Evolutionary conservation across 345 rosid genomes (phyloP), one percentile per base, ranked within the genome.

Genomic region (Isatis tinctoria): DNA sequence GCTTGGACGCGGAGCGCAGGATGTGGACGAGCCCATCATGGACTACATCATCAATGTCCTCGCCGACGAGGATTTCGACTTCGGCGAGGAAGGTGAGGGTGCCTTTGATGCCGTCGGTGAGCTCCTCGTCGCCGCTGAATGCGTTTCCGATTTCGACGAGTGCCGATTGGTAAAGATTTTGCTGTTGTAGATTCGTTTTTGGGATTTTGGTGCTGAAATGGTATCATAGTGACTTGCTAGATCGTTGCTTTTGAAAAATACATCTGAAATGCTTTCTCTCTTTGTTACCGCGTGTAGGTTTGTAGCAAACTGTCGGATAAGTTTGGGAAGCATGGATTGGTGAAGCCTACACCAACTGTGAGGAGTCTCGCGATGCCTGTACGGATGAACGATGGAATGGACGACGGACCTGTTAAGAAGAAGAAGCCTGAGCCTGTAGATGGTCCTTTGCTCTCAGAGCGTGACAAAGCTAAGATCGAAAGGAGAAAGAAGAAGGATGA

Each of bases 301-400:
- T 92, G 99, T 78, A 69, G 85, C 76, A 92, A 81, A 72, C 70
- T 95, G 20, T 80, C 85, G 61, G 99, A 92, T 67, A 92, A 78
- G 77, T 92, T 95, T 54, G 99, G 99, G 17, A 95, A 88, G 79
- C 98, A 95, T 84, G 98, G 98, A 3, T 70, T 92, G 76, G 92
- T 88, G 30, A 90, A 88, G 76, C 82, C 80, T 24, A 82, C 82
- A 64, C 96, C 89, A n/a, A 68, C 96, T 2, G 91, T 95, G 0
- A 83, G 98, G 84, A 95, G 97, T 74, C 93, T 95, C 0, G 87
- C 92, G 0, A 80, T 88, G 39, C 99, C 99, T 5, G 79, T 95
- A 16, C 81, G 99, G 74, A 95, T 95, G 99, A 83, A 95, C 58
- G 99, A 92, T n/a, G 99, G 99, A 41, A 87, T 95, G 98, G 98